phyloP scores from a whole-genome alignment of 345 rosid species.

The Euclidium syriacum region DNA sequence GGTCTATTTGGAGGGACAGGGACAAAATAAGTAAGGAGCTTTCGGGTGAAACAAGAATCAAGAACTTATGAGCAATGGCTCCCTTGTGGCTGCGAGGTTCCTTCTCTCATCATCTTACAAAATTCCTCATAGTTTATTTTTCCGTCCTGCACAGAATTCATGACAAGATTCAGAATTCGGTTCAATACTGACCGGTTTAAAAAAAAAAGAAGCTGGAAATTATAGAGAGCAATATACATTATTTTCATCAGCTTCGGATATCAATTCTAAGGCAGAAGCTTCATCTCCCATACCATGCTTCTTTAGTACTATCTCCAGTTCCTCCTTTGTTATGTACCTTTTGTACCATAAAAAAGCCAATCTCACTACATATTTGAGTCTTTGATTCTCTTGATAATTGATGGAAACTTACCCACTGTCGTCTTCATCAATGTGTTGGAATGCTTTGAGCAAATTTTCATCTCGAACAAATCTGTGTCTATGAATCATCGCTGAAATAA shows the following conservation, averaged over 20 bases:
- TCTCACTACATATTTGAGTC: background rate
- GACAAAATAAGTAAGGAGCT: background rate
- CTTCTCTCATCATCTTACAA: conserved; percentile 91
- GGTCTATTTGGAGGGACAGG: too few species aligned
- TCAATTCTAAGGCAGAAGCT: conserved; percentile 66
- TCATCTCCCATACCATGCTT: conserved; percentile 88
- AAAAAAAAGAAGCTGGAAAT: background rate
- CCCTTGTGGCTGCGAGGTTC: conserved; percentile 43
- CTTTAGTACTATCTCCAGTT: conserved; percentile 75
- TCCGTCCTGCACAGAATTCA: conserved; percentile 53
- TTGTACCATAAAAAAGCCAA: background rate
- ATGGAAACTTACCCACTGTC: conserved; percentile 50
- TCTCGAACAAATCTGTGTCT: conserved; percentile 59
- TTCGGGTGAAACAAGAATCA: background rate
- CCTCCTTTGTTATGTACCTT: conserved; percentile 81
- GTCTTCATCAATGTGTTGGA: conserved; percentile 76
- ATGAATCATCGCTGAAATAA: conserved; percentile 93
- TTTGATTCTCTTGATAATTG: background rate
- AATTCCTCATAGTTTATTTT: conserved; percentile 87
- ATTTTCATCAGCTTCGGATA: conserved; percentile 84
- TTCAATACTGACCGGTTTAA: background rate
- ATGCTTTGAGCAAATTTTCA: conserved; percentile 75
- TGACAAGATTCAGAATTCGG: background rate
- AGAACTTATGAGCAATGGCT: conserved; percentile 13
- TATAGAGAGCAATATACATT: conserved; percentile 45